A percentile compares a stretch with the other conserved stretches of the same genome.
Evolutionary conservation across 495 filamentous ascomycete species (phyloP).

Genomic region (Aspergillus baeticus): DNA sequence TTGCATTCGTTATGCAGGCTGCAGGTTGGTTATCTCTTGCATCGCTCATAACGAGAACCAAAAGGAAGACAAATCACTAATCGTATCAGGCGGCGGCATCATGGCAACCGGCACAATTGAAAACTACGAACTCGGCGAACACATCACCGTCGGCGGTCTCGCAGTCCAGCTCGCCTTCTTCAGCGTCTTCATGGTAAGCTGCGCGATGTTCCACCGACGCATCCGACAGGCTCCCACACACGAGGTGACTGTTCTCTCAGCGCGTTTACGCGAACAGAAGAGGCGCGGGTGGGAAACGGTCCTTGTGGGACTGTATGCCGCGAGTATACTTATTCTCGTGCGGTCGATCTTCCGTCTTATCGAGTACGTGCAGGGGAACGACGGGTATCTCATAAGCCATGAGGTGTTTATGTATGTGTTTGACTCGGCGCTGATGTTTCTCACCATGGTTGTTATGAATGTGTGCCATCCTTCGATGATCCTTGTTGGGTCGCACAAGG

Average conservation of each 20-base stretch:
- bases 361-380: slow-evolving; percentile 13
- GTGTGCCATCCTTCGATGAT: slow-evolving; percentile 15
- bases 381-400: slow-evolving; percentile 7
- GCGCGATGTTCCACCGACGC: slow-evolving; percentile 34
- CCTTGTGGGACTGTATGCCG: background rate
- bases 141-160: slow-evolving; percentile 43
- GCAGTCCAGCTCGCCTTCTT: slow-evolving; percentile 43
- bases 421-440: slow-evolving; percentile 10
- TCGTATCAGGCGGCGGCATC: slow-evolving; percentile 20
- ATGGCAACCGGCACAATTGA: slow-evolving; percentile 17
- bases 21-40: slow-evolving; percentile 19
- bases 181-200: slow-evolving; percentile 40
- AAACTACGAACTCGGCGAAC: slow-evolving; percentile 30
- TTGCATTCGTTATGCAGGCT: slow-evolving; percentile 33
- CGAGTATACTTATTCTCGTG: slow-evolving; percentile 10
- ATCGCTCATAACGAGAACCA: no score
- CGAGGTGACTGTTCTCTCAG: background rate
- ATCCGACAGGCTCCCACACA: slow-evolving; percentile 28
- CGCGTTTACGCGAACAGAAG: background rate
- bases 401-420: slow-evolving; percentile 15
- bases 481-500: background rate
- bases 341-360: slow-evolving; percentile 13
- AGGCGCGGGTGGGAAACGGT: background rate
- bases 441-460: slow-evolving; percentile 17
- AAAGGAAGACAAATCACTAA: background rate